These are phyloP conservation scores for Hymenoscyphus repandus DNA, from an alignment of 2,329 filamentous ascomycete genomes.

Conservation along the genomic window DNA sequence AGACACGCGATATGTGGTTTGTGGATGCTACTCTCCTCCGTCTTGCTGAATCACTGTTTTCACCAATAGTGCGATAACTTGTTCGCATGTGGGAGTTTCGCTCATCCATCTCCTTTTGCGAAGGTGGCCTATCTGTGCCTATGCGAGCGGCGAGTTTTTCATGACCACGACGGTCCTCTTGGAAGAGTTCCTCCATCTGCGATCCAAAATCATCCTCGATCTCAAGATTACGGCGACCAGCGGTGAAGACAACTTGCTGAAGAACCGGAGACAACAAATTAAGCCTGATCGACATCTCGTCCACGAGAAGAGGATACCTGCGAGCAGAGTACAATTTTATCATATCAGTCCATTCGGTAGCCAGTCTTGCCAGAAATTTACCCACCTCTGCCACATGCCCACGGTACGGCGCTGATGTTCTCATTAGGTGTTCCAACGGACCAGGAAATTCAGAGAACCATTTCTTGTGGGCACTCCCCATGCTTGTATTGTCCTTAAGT, in stretches of 20 bases:
- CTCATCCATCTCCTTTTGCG: constrained; percentile 22
- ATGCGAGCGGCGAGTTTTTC: constrained; percentile 23
- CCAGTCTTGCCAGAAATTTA: constrained; percentile 40
- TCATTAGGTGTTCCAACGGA: constrained; percentile 25
- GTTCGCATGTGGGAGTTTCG: constrained; percentile 19
- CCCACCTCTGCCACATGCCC: constrained; percentile 34
- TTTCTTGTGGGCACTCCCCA: constrained; percentile 36
- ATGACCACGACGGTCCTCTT: constrained; percentile 32
- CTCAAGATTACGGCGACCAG: constrained; percentile 43
- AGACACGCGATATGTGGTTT: not conserved
- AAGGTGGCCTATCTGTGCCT: constrained; percentile 25
- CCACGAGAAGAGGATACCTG: constrained; percentile 49
- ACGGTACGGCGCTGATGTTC: constrained; percentile 32
- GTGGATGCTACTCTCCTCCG: not conserved
- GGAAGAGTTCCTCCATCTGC: constrained; percentile 35
- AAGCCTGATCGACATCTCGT: constrained; percentile 47
- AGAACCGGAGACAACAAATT: constrained; percentile 45
- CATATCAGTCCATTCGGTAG: constrained; percentile 36
- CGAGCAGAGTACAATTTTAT: constrained; percentile 33
- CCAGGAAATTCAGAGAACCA: constrained; percentile 47
- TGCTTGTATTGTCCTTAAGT: constrained; percentile 39
- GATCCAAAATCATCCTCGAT: constrained; percentile 33
- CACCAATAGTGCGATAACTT: constrained; percentile 13
- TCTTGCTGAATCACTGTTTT: not conserved
- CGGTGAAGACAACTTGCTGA: constrained; percentile 49